Evolutionary conservation across 2,329 filamentous ascomycete species (phyloP).

Genomic region (Diatrype stigma): DNA sequence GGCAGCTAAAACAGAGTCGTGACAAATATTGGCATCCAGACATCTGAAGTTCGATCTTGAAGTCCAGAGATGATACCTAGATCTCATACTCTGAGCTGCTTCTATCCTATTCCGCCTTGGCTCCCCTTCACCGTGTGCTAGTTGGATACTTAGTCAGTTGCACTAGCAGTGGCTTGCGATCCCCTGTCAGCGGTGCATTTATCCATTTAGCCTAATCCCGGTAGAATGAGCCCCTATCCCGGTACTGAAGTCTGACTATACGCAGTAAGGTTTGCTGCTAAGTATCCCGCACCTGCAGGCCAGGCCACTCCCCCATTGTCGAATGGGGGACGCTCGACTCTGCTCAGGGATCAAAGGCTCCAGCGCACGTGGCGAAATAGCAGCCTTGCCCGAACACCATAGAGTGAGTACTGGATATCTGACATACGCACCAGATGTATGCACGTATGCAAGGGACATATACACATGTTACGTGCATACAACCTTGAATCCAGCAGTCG

Average conservation of each 20-base stretch:
- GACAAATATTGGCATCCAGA: too few relatives aligned
- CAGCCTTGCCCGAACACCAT: background rate
- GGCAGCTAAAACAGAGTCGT: too few relatives aligned
- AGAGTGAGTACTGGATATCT: too few relatives aligned
- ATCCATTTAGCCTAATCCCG: slow-evolving; percentile 17
- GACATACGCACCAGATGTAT: too few relatives aligned
- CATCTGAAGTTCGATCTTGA: too few relatives aligned
- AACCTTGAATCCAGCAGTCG: background rate
- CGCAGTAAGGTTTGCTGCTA: too few relatives aligned
- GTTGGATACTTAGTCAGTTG: background rate
- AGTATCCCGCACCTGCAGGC: slow-evolving; percentile 8
- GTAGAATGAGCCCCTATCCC: slow-evolving; percentile 8
- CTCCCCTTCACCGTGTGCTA: background rate
- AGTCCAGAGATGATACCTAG: too few relatives aligned
- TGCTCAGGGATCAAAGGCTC: slow-evolving; percentile 1
- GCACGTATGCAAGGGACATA: too few relatives aligned
- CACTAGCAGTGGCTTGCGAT: background rate
- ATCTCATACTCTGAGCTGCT: too few relatives aligned
- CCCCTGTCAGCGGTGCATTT: background rate
- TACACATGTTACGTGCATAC: too few relatives aligned
- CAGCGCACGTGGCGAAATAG: background rate
- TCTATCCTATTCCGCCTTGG: background rate
- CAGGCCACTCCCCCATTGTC: slow-evolving; percentile 9
- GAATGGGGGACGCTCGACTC: background rate
- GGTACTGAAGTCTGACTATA: too few relatives aligned